A percentile compares a stretch with the other conserved stretches of the same genome.
phyloP scores from a whole-genome alignment of 2,329 filamentous ascomycete species.

The Botrytis deweyae region DNA sequence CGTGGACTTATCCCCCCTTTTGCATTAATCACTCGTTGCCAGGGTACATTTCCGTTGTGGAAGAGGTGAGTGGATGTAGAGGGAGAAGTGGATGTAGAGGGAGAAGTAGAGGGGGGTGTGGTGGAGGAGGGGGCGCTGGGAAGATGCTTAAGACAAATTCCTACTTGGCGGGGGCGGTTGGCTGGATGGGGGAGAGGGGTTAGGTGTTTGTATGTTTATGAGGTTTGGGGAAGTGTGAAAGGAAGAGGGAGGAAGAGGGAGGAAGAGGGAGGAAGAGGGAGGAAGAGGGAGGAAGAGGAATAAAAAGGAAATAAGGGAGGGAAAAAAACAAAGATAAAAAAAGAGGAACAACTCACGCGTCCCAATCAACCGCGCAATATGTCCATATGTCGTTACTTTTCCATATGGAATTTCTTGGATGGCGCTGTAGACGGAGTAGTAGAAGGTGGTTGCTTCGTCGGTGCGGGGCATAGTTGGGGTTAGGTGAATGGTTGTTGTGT shows the following conservation, averaged over 20 bases:
- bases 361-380: slow-evolving; percentile 71
- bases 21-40: slow-evolving; percentile 89
- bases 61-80: slow-evolving; percentile 34
- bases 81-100: background rate
- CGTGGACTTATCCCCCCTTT: slow-evolving; percentile 84
- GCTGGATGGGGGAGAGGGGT: slow-evolving; percentile 45
- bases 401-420: slow-evolving; percentile 83
- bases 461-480: slow-evolving; percentile 57
- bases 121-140: slow-evolving; percentile 42
- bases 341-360: slow-evolving; percentile 56
- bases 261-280: too few relatives aligned
- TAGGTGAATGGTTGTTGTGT: too few relatives aligned
- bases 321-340: too few relatives aligned
- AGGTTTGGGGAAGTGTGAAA: too few relatives aligned
- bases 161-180: slow-evolving; percentile 78
- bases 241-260: too few relatives aligned
- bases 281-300: too few relatives aligned
- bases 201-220: slow-evolving; percentile 45
- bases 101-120: background rate
- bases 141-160: slow-evolving; percentile 85
- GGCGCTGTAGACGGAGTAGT: slow-evolving; percentile 74
- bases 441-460: slow-evolving; percentile 74
- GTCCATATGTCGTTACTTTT: slow-evolving; percentile 83
- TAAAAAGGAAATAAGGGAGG: too few relatives aligned
- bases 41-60: slow-evolving; percentile 79